phyloP scores from a whole-genome alignment of 805 yeast species.

The Cyberlindnera americana region DNA sequence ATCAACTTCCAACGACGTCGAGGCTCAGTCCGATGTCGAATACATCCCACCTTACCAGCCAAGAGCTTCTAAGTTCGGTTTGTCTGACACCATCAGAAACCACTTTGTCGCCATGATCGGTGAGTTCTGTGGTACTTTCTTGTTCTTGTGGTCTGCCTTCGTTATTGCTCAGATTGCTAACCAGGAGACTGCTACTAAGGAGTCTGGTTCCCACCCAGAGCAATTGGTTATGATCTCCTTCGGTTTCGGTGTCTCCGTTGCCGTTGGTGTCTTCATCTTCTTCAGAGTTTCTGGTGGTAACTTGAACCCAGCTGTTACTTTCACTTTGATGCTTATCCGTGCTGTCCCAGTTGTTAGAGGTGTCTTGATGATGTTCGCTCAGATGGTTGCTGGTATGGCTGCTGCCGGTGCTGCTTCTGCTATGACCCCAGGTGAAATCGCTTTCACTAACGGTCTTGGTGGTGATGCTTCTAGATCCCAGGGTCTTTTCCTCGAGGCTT shows the following conservation, averaged over 20 bases:
- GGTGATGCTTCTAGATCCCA: constrained; percentile 67
- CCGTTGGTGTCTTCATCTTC: constrained; percentile 66
- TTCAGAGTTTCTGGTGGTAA: constrained; percentile 85
- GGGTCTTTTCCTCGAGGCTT: constrained; percentile 80
- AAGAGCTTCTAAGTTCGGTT: constrained; percentile 35
- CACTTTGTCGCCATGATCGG: constrained; percentile 68
- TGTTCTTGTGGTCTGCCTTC: constrained; percentile 78
- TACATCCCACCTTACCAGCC: constrained; percentile 38
- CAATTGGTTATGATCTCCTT: constrained; percentile 75
- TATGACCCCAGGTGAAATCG: constrained; percentile 76
- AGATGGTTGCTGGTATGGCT: constrained; percentile 82
- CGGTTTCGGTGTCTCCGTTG: constrained; percentile 84
- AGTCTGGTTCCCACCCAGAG: constrained; percentile 53
- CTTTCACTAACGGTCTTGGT: constrained; percentile 69
- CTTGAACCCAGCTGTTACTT: constrained; percentile 85
- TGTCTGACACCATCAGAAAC: constrained; percentile 46
- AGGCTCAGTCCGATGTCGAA: constrained; percentile 35
- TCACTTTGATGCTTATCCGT: constrained; percentile 65
- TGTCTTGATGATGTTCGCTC: constrained; percentile 58
- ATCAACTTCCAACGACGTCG: constrained; percentile 11
- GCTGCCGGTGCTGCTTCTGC: constrained; percentile 89
- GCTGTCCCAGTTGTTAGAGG: constrained; percentile 75
- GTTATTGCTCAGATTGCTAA: constrained; percentile 83
- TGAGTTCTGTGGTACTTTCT: constrained; percentile 83
- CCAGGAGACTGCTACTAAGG: constrained; percentile 39